Percentiles rank a stretch among this genome's conserved stretches.
Conservation (phyloP, 768 basidiomycete genomes). For the Leccinum pellstonianum region DNA sequence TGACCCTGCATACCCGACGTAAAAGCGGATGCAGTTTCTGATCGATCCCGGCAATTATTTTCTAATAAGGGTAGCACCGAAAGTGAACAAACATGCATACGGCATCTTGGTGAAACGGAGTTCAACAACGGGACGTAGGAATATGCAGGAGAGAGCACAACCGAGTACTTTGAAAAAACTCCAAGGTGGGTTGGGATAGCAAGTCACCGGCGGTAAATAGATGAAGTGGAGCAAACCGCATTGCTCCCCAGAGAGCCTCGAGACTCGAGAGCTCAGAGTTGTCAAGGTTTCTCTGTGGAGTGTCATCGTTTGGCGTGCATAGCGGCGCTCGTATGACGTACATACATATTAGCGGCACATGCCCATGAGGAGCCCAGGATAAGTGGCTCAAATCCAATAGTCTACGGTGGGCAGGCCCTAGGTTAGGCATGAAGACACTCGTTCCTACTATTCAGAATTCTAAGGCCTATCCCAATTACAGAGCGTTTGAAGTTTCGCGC, state of each 20-base stretch:
- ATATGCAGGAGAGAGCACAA: background rate
- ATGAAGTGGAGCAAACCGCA: background rate
- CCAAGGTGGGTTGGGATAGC: background rate
- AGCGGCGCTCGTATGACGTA: background rate
- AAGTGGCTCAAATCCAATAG: too few species aligned
- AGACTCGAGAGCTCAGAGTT: background rate
- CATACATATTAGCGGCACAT: too few species aligned
- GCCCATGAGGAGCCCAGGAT: too few species aligned
- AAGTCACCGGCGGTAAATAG: background rate
- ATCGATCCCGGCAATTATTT: slow-evolving; percentile 38
- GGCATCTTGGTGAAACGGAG: background rate
- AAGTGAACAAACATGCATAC: slow-evolving; percentile 8
- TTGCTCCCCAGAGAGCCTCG: background rate
- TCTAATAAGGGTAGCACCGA: slow-evolving; percentile 36
- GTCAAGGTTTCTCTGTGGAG: background rate
- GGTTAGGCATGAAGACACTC: too few species aligned
- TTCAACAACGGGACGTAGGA: background rate
- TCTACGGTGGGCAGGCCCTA: too few species aligned
- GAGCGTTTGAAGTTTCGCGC: too few species aligned
- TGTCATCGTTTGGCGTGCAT: background rate
- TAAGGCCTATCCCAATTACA: too few species aligned
- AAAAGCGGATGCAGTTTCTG: background rate
- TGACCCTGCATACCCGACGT: too few species aligned
- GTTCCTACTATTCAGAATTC: too few species aligned
- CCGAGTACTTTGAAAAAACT: background rate